These are phyloP conservation scores for Melanogaster broomeanus DNA, from an alignment of 768 basidiomycete species.

Conservation along the genomic window DNA sequence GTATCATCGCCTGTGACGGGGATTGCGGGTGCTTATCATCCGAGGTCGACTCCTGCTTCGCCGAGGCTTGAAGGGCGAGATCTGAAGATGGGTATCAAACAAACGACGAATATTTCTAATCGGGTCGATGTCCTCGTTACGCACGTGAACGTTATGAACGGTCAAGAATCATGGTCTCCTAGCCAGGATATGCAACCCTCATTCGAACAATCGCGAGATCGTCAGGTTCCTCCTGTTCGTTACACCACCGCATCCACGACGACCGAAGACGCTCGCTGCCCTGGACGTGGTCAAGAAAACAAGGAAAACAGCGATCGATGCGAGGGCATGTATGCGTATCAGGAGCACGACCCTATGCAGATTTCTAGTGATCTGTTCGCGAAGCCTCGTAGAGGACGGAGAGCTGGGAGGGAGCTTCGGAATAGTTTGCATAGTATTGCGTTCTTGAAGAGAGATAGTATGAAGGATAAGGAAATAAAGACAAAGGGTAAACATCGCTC, in stretches of 20 bases:
- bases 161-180: constrained; percentile 8
- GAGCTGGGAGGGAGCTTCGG: constrained; percentile 50
- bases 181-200: constrained; percentile 18
- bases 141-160: constrained; percentile 18
- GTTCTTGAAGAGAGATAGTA: constrained; percentile 33
- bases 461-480: constrained; percentile 55
- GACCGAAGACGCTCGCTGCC: constrained; percentile 13
- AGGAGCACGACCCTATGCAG: constrained; percentile 19
- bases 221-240: constrained; percentile 9
- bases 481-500: constrained; percentile 49
- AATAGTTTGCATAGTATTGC: constrained; percentile 44
- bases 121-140: constrained; percentile 44
- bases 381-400: constrained; percentile 29
- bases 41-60: constrained; percentile 39
- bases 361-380: constrained; percentile 33
- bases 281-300: constrained; percentile 23
- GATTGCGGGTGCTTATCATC: constrained; percentile 3
- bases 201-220: constrained; percentile 17
- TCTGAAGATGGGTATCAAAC: constrained; percentile 39
- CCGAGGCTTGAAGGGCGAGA: constrained; percentile 43
- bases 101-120: constrained; percentile 44
- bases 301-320: constrained; percentile 40
- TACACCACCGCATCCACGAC: constrained; percentile 9
- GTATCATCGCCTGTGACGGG: constrained; percentile 12
- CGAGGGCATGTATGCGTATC: constrained; percentile 13